Percentiles rank a stretch among this genome's conserved stretches.
These are phyloP conservation scores for Rhodomyrtus psidioides DNA, from an alignment of 441 rosid genomes.

Conservation along the genomic window DNA sequence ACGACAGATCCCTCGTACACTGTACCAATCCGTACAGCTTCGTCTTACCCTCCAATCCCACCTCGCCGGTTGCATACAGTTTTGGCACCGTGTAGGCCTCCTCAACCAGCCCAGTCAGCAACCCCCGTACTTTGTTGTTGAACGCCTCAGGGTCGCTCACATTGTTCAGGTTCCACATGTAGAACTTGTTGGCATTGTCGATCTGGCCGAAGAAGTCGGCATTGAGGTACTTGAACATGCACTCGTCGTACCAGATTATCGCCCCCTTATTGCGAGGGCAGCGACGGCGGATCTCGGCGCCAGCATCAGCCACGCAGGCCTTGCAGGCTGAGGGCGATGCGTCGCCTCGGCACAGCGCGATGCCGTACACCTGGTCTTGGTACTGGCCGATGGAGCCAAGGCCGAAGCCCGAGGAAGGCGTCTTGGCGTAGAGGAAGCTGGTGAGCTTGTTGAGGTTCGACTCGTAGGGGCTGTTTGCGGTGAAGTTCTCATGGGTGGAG, in stretches of 20 bases:
- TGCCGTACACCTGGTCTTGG: constrained; percentile 13
- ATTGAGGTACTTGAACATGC: constrained; percentile 10
- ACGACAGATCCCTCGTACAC: constrained; percentile 46
- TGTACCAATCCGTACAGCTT: constrained; percentile 56
- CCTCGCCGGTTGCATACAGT: constrained; percentile 29
- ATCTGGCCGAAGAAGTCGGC: constrained; percentile 17
- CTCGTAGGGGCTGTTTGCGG: constrained; percentile 10
- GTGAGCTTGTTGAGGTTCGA: constrained; percentile 12
- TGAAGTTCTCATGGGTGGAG: constrained; percentile 16
- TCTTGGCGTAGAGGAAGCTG: not conserved
- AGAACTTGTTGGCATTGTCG: constrained; percentile 10
- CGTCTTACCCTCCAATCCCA: constrained; percentile 5
- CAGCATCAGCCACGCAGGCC: constrained; percentile 12
- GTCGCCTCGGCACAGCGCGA: constrained; percentile 23
- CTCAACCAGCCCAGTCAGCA: not conserved
- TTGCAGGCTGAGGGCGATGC: constrained; percentile 10
- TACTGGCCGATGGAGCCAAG: constrained; percentile 5
- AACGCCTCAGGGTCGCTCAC: constrained; percentile 6
- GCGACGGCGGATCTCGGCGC: constrained; percentile 2
- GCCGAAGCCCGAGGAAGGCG: constrained; percentile 18
- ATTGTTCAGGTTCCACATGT: constrained; percentile 9
- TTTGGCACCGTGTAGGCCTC: constrained; percentile 3
- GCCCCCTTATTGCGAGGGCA: constrained; percentile 21
- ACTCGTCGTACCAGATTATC: constrained; percentile 22
- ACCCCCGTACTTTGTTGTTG: not conserved